Base-by-base conservation (phyloP, 2,329 filamentous ascomycete genomes). In the Exserohilum turcica region DNA sequence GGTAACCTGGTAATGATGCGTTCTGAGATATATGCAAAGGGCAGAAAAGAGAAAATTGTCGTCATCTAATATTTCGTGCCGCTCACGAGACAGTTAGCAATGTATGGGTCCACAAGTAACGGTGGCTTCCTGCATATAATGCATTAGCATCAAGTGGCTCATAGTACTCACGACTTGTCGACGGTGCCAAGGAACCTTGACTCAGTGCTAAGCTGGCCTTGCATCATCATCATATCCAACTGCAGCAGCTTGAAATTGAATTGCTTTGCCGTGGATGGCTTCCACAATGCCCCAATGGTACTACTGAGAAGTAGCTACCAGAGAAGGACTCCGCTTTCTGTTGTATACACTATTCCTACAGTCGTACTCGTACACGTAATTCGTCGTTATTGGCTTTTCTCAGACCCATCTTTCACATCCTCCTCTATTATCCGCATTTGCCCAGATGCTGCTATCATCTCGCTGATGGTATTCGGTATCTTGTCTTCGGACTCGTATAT, bases 401-500 rank as follows among this genome's bases (percentile, higher is more conserved):
- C 43, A 7, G 54, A 39, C 12, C 19, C 45, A n/a, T 35, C 51
- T 13, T 48, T 48, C 5, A 57, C 57, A n/a, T 58, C 55, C 31
- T 63, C 61, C 38, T 60, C 60, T 40, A 47, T 18, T 48, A 64
- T 54, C 29, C 51, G 82, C 76, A 72, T 66, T 80, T 79, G 49
- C 72, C 74, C 64, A 73, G 78, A 62, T 79, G 57, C 63, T 70
- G 52, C 82, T 46, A 72, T 50, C 42, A 65, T 58, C 36, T 67
- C 65, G 16, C 63, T 60, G 13, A 72, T 57, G 4, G 58, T 59
- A 15, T 66, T 62, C 6, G 70, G 63, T 16, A 61, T 49, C 10
- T 64, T 63, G 13, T 68, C 64, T 16, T 63, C 64, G 2, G 54
- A 81, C 58, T 82, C 83, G 57, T 83, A 84, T 48, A 73, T 68